Conservation (phyloP, 768 basidiomycete species). For the Crepidotus variabilis region DNA sequence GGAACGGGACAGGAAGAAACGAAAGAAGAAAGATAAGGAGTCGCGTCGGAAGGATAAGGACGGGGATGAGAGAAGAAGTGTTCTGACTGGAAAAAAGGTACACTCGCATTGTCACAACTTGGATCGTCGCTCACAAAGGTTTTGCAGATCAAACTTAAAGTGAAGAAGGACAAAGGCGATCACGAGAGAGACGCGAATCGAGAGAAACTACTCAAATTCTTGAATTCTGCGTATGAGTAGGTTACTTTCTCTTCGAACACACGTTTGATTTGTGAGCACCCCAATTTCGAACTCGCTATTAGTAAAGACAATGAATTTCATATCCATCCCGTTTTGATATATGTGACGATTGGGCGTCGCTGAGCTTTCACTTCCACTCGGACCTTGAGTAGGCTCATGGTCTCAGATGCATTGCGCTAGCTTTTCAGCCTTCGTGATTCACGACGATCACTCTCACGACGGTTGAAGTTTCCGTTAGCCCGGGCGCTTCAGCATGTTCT, state of each 20-base stretch:
- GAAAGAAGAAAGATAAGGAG: conserved; percentile 31
- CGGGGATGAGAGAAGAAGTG: conserved; percentile 47
- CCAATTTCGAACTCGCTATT: too few species aligned
- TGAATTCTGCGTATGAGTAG: conserved; percentile 49
- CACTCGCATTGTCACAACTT: background rate
- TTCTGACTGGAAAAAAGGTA: conserved; percentile 63
- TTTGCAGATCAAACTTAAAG: conserved; percentile 56
- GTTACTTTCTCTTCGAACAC: background rate
- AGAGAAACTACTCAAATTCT: conserved; percentile 46
- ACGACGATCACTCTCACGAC: too few species aligned
- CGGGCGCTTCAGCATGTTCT: too few species aligned
- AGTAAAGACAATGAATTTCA: too few species aligned
- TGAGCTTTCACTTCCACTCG: too few species aligned
- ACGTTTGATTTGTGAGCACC: too few species aligned
- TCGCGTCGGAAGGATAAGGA: conserved; percentile 26
- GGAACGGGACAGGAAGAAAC: conserved; percentile 29
- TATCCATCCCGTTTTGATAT: too few species aligned
- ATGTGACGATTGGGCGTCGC: too few species aligned
- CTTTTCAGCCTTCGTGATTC: too few species aligned
- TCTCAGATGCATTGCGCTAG: too few species aligned
- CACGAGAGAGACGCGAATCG: conserved; percentile 55
- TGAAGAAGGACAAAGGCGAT: conserved; percentile 56
- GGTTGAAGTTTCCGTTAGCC: too few species aligned
- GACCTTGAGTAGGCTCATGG: too few species aligned
- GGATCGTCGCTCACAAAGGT: background rate